A percentile compares a stretch with the other conserved stretches of the same genome.
phyloP scores from a whole-genome alignment of 2,329 filamentous ascomycete genomes.

The Aspergillus sp. region DNA sequence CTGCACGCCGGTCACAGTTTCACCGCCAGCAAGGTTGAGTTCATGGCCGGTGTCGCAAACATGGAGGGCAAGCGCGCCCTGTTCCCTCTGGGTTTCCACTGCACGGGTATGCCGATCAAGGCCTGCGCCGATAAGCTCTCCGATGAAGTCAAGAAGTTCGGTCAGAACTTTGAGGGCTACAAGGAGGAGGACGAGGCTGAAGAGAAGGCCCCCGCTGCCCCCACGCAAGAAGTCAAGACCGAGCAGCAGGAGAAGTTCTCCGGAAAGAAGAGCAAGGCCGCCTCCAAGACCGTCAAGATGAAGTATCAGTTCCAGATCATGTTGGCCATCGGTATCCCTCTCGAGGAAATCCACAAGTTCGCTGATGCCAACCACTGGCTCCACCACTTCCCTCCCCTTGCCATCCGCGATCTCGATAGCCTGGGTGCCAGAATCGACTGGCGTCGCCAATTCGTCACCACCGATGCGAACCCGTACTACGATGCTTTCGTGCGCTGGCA shows the following conservation, averaged over 20 bases:
- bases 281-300: slow-evolving; percentile 83
- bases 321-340: slow-evolving; percentile 82
- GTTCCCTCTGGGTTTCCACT: slow-evolving; percentile 93
- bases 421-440: slow-evolving; percentile 89
- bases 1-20: slow-evolving; percentile 92
- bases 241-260: slow-evolving; percentile 89
- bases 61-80: slow-evolving; percentile 87
- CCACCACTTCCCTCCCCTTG: slow-evolving; percentile 82
- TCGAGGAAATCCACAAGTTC: slow-evolving; percentile 88
- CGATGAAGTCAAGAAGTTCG: slow-evolving; percentile 85
- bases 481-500: slow-evolving; percentile 96
- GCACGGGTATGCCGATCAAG: slow-evolving; percentile 97
- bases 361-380: slow-evolving; percentile 92
- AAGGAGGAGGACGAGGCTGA: slow-evolving; percentile 59
- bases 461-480: slow-evolving; percentile 94
- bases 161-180: slow-evolving; percentile 78
- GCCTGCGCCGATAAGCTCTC: slow-evolving; percentile 93
- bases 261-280: slow-evolving; percentile 88
- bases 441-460: slow-evolving; percentile 89
- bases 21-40: slow-evolving; percentile 90
- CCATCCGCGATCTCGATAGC: slow-evolving; percentile 72
- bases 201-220: slow-evolving; percentile 53
- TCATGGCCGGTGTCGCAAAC: slow-evolving; percentile 78
- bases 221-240: slow-evolving; percentile 67
- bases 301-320: slow-evolving; percentile 98